A percentile compares a stretch with the other conserved stretches of the same genome.
Evolutionary conservation across 306 rosid genomes (phyloP).

Genomic region (Nissolia schottii): DNA sequence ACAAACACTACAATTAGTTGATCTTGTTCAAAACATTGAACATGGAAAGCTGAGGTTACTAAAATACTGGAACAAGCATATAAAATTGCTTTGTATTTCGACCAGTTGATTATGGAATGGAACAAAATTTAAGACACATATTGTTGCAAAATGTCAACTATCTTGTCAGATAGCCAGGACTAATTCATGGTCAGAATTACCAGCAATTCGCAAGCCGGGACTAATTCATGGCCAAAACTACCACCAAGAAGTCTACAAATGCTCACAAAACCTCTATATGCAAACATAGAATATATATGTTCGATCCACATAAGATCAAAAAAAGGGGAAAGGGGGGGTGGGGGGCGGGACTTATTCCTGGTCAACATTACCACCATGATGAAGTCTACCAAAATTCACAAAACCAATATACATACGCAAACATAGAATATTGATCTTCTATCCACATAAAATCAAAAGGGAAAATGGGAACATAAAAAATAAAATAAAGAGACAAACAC

Average conservation of each 20-base stretch:
- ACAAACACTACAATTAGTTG: background rate
- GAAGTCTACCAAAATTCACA: background rate
- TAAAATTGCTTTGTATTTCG: background rate
- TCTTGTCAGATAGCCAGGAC: conserved; percentile 5
- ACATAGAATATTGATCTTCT: background rate
- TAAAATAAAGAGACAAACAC: background rate
- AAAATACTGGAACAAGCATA: background rate
- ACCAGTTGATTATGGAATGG: background rate
- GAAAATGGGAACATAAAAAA: background rate
- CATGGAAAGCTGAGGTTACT: background rate
- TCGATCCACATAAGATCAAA: background rate
- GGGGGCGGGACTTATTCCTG: background rate
- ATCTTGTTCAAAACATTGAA: background rate
- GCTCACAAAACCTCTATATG: conserved; percentile 6
- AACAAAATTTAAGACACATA: background rate
- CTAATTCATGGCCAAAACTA: conserved; percentile 26
- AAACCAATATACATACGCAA: too few relatives aligned
- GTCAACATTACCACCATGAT: conserved; percentile 28
- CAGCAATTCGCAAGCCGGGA: background rate
- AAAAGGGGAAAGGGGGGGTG: background rate
- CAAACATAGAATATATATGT: background rate
- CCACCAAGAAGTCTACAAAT: background rate
- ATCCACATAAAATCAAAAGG: background rate
- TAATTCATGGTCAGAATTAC: conserved; percentile 26
- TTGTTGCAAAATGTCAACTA: background rate